phyloP scores from a whole-genome alignment of 2,329 filamentous ascomycete genomes.

The Venturia aucupariae region DNA sequence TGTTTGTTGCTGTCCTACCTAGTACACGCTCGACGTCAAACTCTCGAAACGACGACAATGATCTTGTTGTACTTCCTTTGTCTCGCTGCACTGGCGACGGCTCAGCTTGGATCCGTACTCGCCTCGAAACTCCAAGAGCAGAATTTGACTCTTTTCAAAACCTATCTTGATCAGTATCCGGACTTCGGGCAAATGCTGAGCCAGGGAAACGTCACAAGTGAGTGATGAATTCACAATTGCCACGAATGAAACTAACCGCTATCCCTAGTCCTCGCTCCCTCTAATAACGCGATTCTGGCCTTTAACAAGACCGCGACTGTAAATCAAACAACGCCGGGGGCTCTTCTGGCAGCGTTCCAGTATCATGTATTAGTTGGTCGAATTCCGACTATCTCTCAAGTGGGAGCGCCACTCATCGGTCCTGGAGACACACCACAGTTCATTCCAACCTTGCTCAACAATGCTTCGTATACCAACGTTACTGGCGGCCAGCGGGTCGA shows the following conservation, averaged over 20 bases:
- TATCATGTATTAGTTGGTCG: slow-evolving; percentile 2
- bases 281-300: neutral
- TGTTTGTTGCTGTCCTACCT: neutral
- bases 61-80: neutral
- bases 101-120: neutral
- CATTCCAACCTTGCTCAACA: neutral
- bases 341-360: neutral
- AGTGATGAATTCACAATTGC: neutral
- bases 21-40: neutral
- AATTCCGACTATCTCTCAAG: neutral
- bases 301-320: neutral
- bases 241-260: neutral
- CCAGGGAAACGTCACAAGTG: neutral
- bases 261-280: neutral
- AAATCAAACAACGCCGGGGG: neutral
- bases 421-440: neutral
- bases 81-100: neutral
- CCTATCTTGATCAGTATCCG: neutral
- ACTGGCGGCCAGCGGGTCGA: slow-evolving; percentile 2
- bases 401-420: neutral
- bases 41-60: neutral
- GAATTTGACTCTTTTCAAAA: slow-evolving; percentile 4
- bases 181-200: neutral
- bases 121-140: neutral
- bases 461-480: neutral